Evolutionary conservation across 768 basidiomycete species (phyloP), one percentile per base, ranked within the genome.

Genomic region (Rhizopogon vinicolor): DNA sequence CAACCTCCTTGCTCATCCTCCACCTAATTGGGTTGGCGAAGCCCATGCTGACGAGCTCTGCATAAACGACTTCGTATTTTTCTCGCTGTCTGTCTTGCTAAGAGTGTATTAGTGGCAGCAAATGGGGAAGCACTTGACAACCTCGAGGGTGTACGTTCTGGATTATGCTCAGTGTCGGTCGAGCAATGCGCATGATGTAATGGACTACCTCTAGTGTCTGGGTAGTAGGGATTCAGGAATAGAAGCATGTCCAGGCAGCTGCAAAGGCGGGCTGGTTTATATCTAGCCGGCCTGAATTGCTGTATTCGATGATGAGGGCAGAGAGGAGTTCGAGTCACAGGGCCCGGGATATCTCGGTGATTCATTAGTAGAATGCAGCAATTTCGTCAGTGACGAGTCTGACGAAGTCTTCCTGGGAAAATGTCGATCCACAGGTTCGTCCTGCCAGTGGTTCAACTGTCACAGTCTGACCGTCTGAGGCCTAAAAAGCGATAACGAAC

Each of bases 21-120:
- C 84, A 90, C 65, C 85, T 84, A 44, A 80, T 84, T n/a, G 91
- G 90, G 70, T 93, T 85, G 12, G 90, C 90, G 60, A 83, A 86
- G 7, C 79, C 88, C 56, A 91, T 85, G 28, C 83, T 83, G 35
- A 91, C 72, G 14, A 92, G 73, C 62, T 91, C 87, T 2, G 88
- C 89, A 22, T 82, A 75, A 39, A 89, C 78, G 35, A 78, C 73
- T 25, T 90, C 91, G 93, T 25, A 91, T 25, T 83, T 67, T 91
- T 88, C 69, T 93, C 91, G 41, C 83, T 82, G 63, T 91, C 87
- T 0, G 81, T 83, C 64, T 90, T 91, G 4, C 79, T 77, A 53
- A 89, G 78, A 0, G 82, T 85, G 58, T 88, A 76, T 65, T 87
- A 91, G 69, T 89, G 87, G 19, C 78, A 79, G 39, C 87, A 76